Percentiles rank a stretch among this genome's conserved stretches.
phyloP scores from a whole-genome alignment of 2,329 filamentous ascomycete genomes.

The Fusarium nanum region DNA sequence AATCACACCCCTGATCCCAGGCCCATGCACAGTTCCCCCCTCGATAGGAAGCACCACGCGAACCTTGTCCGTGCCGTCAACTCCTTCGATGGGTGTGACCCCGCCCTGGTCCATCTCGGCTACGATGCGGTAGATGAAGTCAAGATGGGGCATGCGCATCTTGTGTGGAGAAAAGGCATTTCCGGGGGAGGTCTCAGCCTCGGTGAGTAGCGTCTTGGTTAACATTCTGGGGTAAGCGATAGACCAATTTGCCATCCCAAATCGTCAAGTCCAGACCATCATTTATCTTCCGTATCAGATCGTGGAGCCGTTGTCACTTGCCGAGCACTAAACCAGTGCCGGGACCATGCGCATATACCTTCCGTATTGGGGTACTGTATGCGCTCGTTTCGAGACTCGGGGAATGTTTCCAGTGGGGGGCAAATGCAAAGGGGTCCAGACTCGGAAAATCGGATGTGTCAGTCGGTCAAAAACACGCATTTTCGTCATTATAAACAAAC shows the following conservation, averaged over 20 bases:
- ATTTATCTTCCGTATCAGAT: slow-evolving; percentile 15
- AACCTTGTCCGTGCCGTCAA: slow-evolving; percentile 16
- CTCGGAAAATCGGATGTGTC: not conserved
- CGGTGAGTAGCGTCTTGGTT: not conserved
- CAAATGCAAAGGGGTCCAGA: not conserved
- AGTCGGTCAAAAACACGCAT: not conserved
- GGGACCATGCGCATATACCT: not conserved
- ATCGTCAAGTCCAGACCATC: not conserved
- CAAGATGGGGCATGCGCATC: slow-evolving; percentile 39
- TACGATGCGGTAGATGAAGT: slow-evolving; percentile 41
- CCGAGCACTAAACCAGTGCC: not conserved
- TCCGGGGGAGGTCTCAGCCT: slow-evolving; percentile 26
- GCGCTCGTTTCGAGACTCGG: slow-evolving; percentile 1
- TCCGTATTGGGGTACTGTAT: not conserved
- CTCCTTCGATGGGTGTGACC: slow-evolving; percentile 20
- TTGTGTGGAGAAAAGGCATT: slow-evolving; percentile 20
- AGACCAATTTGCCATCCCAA: not conserved
- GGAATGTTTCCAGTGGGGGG: slow-evolving; percentile 4
- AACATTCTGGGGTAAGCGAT: slow-evolving; percentile 5
- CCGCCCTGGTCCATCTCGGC: slow-evolving; percentile 36
- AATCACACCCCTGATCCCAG: slow-evolving; percentile 29
- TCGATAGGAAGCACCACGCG: slow-evolving; percentile 36
- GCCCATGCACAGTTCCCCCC: slow-evolving; percentile 28
- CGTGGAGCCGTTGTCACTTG: not conserved
- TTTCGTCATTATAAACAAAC: slow-evolving; percentile 1